A percentile compares a stretch with the other conserved stretches of the same genome.
phyloP scores from a whole-genome alignment of 2,329 filamentous ascomycete genomes.

The Thermothelomyces thermophilus region DNA sequence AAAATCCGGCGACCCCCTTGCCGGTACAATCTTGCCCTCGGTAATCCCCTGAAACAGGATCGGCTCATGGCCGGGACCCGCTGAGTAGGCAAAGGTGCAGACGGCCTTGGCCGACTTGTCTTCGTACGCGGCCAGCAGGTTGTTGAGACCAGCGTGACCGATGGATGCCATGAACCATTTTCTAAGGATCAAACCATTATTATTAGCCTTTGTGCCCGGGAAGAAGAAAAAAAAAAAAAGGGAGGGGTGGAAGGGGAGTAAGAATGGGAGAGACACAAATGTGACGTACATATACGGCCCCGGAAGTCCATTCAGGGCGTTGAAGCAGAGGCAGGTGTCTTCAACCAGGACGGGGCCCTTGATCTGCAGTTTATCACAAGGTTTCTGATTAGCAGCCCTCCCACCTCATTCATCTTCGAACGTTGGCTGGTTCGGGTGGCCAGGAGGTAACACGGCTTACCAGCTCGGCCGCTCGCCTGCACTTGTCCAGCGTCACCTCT shows the following conservation, averaged over 20 bases:
- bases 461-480: constrained; percentile 68
- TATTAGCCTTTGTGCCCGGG: no score
- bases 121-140: constrained; percentile 77
- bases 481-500: constrained; percentile 86
- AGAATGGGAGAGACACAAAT: background rate
- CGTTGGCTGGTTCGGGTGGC: no score
- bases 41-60: constrained; percentile 90
- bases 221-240: background rate
- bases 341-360: constrained; percentile 88
- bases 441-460: constrained; percentile 46
- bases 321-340: constrained; percentile 91
- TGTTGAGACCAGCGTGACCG: constrained; percentile 81
- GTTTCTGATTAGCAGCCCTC: background rate
- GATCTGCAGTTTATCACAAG: constrained; percentile 45
- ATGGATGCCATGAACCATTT: constrained; percentile 89
- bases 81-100: constrained; percentile 89
- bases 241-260: no score
- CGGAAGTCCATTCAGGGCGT: constrained; percentile 81
- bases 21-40: constrained; percentile 74
- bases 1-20: constrained; percentile 73
- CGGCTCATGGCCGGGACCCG: constrained; percentile 75
- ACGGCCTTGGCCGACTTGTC: constrained; percentile 91
- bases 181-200: constrained; percentile 38
- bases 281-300: constrained; percentile 82
- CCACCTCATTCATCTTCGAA: no score